Evolutionary conservation across 352 stramenopile genomes (phyloP), one percentile per base, ranked within the genome.

Genomic region (Globisporangium nunn): DNA sequence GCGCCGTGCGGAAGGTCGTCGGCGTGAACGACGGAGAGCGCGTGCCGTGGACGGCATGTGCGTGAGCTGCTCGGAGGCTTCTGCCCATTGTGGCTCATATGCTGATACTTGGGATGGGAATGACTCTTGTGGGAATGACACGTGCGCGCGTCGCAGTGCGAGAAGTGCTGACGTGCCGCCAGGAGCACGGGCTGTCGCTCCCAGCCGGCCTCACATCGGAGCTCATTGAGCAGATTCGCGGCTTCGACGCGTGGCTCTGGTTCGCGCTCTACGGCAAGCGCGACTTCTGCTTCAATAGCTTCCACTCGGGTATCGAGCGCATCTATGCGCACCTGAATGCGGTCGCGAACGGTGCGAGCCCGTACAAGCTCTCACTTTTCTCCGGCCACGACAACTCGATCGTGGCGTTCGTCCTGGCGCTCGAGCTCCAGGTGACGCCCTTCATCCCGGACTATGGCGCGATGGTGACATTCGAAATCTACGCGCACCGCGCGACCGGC

Each of bases 331-430:
- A 82, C 30, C 56, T 90, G 37, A 70, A 46, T 31, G 56, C 50
- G 8, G 66, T 89, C 41, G n/a, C 33, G 46, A 56, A 55, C 41
- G 41, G 48, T 43, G 58, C 37, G 15, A 60, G 60, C 37, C 52
- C 52, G 6, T 72, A 80, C 67, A 86, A 78, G 50, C 39, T 93
- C 43, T 86, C 83, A 45, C 66, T 93, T 0, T 87, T 90, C 66
- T 93, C 83, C 0, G 78, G 73, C 0, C 83, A 93, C 63, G 80
- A 93, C 63, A 91, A 91, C 64, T 88, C 83, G 54, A 66, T 93
- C 15, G 78, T 93, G 31, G 80, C 80, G 46, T 62, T 91, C 23
- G 64, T 85, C 29, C 77, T 73, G 37, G 83, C 83, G 55, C 64
- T 93, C 52, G 62, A 86, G 59, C 54, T 93, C 33, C 58, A 86